These are phyloP conservation scores for Ogataea salicorniae DNA, from an alignment of 805 yeast species.

Conservation along the genomic window DNA sequence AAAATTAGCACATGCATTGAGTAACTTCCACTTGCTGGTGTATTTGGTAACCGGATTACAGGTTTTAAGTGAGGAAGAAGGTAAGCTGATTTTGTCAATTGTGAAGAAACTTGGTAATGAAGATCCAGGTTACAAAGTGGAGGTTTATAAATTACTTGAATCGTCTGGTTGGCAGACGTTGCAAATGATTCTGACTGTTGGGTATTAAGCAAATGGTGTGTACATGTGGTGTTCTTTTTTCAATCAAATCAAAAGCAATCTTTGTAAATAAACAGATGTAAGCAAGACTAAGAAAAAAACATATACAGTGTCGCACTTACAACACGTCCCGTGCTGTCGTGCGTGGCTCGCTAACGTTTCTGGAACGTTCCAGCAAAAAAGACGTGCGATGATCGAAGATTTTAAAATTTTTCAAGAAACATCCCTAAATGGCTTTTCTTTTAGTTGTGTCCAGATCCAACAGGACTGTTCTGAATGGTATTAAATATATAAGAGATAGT, in stretches of 20 bases:
- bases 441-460: too few species aligned
- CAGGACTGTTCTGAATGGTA: too few species aligned
- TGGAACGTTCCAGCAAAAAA: neutral
- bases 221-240: too few species aligned
- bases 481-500: too few species aligned
- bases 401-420: too few species aligned
- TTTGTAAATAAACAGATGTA: neutral
- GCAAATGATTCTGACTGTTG: constrained; percentile 39
- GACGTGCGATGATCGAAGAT: too few species aligned
- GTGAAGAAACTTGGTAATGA: constrained; percentile 39
- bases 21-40: constrained; percentile 75
- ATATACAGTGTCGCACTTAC: neutral
- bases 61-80: constrained; percentile 54
- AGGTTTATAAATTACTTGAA: constrained; percentile 43
- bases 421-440: too few species aligned
- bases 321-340: neutral
- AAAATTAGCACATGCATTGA: constrained; percentile 23
- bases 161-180: constrained; percentile 82
- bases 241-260: too few species aligned
- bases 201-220: constrained; percentile 1
- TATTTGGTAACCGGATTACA: constrained; percentile 49
- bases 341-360: neutral
- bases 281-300: neutral
- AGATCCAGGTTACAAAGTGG: constrained; percentile 29
- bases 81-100: constrained; percentile 41